Conservation (phyloP, 176 grass and related monocot genomes). For the Alopecurus myosuroides region DNA sequence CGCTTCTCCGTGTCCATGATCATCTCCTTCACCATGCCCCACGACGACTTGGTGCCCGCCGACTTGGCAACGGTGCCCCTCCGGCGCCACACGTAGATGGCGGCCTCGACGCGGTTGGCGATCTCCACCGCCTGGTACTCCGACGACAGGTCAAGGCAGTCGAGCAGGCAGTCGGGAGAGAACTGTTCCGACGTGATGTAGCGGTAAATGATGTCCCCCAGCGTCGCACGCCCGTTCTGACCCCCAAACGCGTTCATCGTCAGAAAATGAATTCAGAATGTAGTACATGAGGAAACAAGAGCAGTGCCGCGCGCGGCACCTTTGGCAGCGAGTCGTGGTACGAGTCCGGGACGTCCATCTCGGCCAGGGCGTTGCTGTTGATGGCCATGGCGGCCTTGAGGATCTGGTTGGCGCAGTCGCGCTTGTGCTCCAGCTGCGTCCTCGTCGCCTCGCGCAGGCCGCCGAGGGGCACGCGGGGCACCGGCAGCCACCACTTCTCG, state of each 20-base stretch:
- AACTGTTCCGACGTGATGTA: constrained; percentile 71
- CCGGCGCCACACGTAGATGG: constrained; percentile 62
- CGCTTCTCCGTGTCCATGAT: constrained; percentile 65
- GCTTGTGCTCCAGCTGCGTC: constrained; percentile 69
- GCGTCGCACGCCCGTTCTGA: constrained; percentile 55
- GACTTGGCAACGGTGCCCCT: constrained; percentile 20
- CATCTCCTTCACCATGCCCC: constrained; percentile 67
- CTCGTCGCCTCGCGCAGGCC: constrained; percentile 54
- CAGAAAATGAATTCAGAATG: background rate
- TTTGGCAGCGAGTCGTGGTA: constrained; percentile 79
- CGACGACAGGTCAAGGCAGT: constrained; percentile 66
- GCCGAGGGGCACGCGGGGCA: constrained; percentile 53
- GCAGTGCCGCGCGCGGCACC: constrained; percentile 1
- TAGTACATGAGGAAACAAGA: background rate
- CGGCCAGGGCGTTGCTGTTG: constrained; percentile 76
- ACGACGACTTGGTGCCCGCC: constrained; percentile 35
- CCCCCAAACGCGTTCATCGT: background rate
- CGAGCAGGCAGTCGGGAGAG: constrained; percentile 57
- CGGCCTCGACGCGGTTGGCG: constrained; percentile 67
- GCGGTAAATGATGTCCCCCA: constrained; percentile 66
- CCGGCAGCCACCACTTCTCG: constrained; percentile 98
- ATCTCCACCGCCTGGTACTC: constrained; percentile 70
- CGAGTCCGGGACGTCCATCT: constrained; percentile 87
- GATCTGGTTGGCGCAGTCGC: constrained; percentile 77
- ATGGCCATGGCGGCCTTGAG: constrained; percentile 93